Evolutionary conservation across 2,329 filamentous ascomycete genomes (phyloP).

Genomic region (Ceratocystis huliohia): DNA sequence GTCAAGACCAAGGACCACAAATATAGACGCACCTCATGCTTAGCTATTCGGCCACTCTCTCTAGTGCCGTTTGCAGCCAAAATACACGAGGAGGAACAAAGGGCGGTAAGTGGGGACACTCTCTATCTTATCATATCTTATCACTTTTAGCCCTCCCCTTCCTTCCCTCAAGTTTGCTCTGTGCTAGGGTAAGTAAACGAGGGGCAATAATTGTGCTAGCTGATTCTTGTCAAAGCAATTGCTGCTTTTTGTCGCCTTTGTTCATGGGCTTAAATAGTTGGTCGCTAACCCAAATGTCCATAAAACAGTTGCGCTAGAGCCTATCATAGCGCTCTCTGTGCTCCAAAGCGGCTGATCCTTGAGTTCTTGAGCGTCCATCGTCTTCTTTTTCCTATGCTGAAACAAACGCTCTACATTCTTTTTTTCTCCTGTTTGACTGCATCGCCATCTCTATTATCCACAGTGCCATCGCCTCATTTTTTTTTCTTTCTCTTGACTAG

Average conservation of each 20-base stretch:
- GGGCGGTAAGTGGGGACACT: background rate
- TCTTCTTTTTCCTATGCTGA: background rate
- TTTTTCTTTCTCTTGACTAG: background rate
- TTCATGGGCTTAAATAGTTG: background rate
- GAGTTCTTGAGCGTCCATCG: background rate
- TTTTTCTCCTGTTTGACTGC: background rate
- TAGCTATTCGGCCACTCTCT: background rate
- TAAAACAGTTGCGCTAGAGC: background rate
- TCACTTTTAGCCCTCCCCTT: background rate
- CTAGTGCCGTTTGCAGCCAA: background rate
- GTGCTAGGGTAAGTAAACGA: background rate
- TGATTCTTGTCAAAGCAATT: too few relatives aligned
- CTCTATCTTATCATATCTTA: constrained; percentile 1
- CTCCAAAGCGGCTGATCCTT: background rate
- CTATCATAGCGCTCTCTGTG: too few relatives aligned
- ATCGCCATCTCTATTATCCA: constrained; percentile 2
- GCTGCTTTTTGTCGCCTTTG: background rate
- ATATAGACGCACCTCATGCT: background rate
- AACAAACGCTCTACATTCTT: constrained; percentile 4
- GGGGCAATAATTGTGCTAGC: too few relatives aligned
- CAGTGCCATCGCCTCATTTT: background rate
- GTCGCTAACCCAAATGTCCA: background rate
- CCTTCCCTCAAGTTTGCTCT: background rate
- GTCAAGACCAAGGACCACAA: background rate
- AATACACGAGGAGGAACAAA: background rate